These are phyloP conservation scores for Ramalina intermedia DNA, from an alignment of 495 filamentous ascomycete genomes.

Conservation along the genomic window DNA sequence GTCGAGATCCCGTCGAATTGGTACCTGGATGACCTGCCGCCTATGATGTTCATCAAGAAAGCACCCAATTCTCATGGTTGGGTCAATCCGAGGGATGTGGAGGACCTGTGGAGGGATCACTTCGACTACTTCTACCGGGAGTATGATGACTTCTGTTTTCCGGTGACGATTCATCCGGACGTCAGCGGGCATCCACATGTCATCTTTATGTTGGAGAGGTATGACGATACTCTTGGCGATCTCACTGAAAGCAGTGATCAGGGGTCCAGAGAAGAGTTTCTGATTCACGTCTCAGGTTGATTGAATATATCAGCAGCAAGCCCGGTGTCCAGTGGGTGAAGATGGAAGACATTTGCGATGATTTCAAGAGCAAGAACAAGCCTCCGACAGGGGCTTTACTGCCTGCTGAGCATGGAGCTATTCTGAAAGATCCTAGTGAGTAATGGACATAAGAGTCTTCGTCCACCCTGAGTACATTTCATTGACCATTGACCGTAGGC, in stretches of 20 bases:
- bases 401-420: constrained; percentile 45
- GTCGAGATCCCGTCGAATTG: constrained; percentile 55
- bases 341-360: constrained; percentile 53
- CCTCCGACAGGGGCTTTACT: constrained; percentile 51
- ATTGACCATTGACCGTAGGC: not conserved
- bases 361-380: constrained; percentile 54
- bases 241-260: not conserved
- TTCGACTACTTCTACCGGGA: constrained; percentile 59
- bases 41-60: constrained; percentile 51
- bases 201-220: constrained; percentile 39
- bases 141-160: constrained; percentile 57
- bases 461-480: not conserved
- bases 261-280: not conserved
- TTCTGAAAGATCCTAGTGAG: constrained; percentile 31
- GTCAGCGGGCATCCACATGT: constrained; percentile 54
- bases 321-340: constrained; percentile 66
- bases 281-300: constrained; percentile 28
- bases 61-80: constrained; percentile 44
- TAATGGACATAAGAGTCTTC: not conserved
- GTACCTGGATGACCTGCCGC: constrained; percentile 52
- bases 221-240: not conserved
- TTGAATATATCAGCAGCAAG: constrained; percentile 59
- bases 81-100: constrained; percentile 44
- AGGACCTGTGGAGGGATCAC: constrained; percentile 48
- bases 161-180: constrained; percentile 58